A percentile compares a stretch with the other conserved stretches of the same genome.
Conservation (phyloP, 495 filamentous ascomycete genomes). For the Oidiodendron maius region DNA sequence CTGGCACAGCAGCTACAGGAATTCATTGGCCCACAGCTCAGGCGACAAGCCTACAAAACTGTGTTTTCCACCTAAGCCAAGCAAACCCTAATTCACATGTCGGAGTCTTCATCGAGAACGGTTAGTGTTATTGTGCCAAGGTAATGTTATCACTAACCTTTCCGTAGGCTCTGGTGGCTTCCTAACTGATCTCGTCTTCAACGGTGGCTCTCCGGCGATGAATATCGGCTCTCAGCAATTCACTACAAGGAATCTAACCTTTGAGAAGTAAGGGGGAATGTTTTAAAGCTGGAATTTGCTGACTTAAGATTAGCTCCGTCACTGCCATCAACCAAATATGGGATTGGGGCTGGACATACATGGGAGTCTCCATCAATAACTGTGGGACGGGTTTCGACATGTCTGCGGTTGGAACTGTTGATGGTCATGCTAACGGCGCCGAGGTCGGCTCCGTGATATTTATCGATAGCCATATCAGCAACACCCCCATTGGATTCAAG, state of each 20-base stretch:
- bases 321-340: constrained; percentile 49
- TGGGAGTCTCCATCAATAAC: constrained; percentile 55
- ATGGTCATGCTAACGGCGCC: constrained; percentile 34
- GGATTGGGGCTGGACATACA: constrained; percentile 43
- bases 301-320: constrained; percentile 33
- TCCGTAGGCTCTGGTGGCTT: constrained; percentile 62
- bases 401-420: constrained; percentile 23
- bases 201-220: constrained; percentile 62
- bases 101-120: constrained; percentile 71
- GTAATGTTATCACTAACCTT: constrained; percentile 1
- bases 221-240: constrained; percentile 76
- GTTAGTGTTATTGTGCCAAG: constrained; percentile 32
- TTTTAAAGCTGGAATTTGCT: too few species aligned
- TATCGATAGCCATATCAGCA: constrained; percentile 53
- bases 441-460: constrained; percentile 55
- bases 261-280: constrained; percentile 47
- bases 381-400: constrained; percentile 61
- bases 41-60: constrained; percentile 72
- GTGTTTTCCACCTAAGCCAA: constrained; percentile 64
- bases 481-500: constrained; percentile 37
- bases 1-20: constrained; percentile 22
- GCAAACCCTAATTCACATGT: constrained; percentile 47
- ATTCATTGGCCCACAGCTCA: constrained; percentile 80
- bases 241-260: constrained; percentile 67
- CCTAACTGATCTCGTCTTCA: constrained; percentile 57